phyloP scores from a whole-genome alignment of 345 rosid species.

The Cardamine occulta region DNA sequence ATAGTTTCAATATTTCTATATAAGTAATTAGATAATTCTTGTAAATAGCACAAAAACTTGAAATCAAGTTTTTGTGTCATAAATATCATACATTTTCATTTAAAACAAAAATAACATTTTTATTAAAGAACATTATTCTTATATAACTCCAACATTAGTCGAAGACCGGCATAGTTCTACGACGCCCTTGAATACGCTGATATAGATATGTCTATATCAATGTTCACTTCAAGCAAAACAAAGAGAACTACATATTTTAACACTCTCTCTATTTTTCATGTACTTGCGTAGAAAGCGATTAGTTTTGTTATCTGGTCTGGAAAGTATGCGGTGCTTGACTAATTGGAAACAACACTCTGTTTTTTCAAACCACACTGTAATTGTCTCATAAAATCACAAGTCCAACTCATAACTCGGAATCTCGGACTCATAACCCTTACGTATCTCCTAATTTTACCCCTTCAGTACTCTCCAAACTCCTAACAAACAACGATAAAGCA shows the following conservation, averaged over 20 bases:
- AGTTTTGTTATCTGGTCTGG: background rate
- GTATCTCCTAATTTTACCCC: slow-evolving; percentile 23
- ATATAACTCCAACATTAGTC: too few relatives aligned
- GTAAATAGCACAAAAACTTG: too few relatives aligned
- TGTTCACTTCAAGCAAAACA: background rate
- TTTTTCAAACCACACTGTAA: background rate
- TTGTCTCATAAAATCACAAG: slow-evolving; percentile 26
- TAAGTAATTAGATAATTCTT: too few relatives aligned
- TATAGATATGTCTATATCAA: background rate
- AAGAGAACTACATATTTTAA: background rate
- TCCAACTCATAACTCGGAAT: slow-evolving; percentile 15
- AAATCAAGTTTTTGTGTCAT: too few relatives aligned
- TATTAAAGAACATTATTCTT: too few relatives aligned
- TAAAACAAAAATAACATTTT: too few relatives aligned
- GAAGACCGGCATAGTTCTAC: background rate
- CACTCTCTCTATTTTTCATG: background rate
- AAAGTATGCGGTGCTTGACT: too few relatives aligned
- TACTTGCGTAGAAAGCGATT: background rate
- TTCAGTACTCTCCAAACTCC: slow-evolving; percentile 21
- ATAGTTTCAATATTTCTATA: too few relatives aligned
- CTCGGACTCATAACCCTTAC: background rate
- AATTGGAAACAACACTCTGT: background rate
- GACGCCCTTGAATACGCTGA: background rate
- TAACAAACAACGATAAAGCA: slow-evolving; percentile 23
- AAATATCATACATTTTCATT: too few relatives aligned